Base-by-base conservation (phyloP, 345 rosid genomes). In the Ailanthus altissimus region DNA sequence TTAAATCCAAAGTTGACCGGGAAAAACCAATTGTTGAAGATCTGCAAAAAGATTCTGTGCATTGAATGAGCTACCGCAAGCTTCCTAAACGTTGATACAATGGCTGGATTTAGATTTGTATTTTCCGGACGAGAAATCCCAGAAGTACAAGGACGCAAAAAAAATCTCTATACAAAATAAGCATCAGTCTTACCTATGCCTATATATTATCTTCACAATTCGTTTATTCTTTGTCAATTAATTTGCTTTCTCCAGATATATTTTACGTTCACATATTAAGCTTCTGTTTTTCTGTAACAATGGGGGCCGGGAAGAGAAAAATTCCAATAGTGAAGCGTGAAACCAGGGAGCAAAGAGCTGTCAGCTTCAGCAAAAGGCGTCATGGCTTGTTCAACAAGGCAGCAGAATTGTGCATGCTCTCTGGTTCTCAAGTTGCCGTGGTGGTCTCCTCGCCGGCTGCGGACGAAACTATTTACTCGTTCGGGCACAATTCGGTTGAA, bases 331-430 rank as follows among this genome's bases (percentile, higher is more conserved):
- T 16, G 43, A 69, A 18, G 28, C 73, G 72, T 14, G 57, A 68
- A 49, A 68, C 72, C 1, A 47, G 11, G 8, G 72, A 28, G n/a
- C n/a, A 69, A 32, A 50, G 43, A 51, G 45, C 43, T 18, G 73
- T 69, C n/a, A 50, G 14, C 14, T 69, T 69, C 60, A 49, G 59
- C 4, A 69, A 50, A 32, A 50, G 73, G 59, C 26, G 73, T 8
- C n/a, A 8, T 4, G 73, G 73, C 10, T 23, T 69, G 45, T 53
- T 69, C 13, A 69, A 50, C 9, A 69, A 69, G 49, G 59, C 73
- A 16, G 73, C 60, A 5, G 73, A 69, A 32, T 69, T 28, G 42
- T 69, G 73, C 25, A 50, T 69, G 73, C 73, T 53, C 6, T 40
- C 64, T 7, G 38, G 64, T 13, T 57, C 38, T 40, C 75, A 56